Conservation (phyloP, 2,329 filamentous ascomycete species). For the Thielaviopsis populi region DNA sequence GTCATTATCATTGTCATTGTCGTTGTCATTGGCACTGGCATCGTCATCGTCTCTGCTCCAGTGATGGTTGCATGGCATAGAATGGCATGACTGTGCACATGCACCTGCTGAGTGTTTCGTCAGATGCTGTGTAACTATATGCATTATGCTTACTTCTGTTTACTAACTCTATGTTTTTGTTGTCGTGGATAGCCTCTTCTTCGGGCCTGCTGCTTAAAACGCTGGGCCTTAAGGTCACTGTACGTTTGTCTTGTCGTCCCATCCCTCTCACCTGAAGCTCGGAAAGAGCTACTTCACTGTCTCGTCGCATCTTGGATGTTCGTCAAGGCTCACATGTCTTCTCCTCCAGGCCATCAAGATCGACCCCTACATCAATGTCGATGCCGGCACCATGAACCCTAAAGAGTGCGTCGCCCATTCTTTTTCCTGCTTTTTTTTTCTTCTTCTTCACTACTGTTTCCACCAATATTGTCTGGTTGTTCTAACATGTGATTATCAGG, state of each 20-base stretch:
- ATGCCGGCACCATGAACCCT: conserved; percentile 26
- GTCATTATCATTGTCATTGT: too few relatives aligned
- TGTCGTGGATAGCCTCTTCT: conserved; percentile 42
- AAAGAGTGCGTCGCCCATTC: conserved; percentile 24
- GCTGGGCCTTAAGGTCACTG: conserved; percentile 56
- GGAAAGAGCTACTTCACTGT: conserved; percentile 5
- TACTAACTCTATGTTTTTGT: neutral
- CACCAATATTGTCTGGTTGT: neutral
- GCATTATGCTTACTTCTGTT: neutral
- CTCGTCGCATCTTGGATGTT: conserved; percentile 29
- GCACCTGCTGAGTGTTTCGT: neutral
- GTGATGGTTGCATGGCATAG: too few relatives aligned
- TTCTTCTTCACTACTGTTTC: neutral
- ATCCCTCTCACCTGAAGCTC: neutral
- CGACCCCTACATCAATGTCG: conserved; percentile 34
- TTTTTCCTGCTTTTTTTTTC: neutral
- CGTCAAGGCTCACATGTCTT: conserved; percentile 46
- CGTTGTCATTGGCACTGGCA: neutral
- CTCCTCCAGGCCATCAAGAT: conserved; percentile 29
- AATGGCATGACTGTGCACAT: too few relatives aligned
- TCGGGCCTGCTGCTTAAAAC: conserved; percentile 55
- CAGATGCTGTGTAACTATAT: neutral
- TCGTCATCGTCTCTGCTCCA: neutral
- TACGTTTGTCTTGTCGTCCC: conserved; percentile 23
- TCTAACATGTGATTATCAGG: conserved; percentile 26